These are phyloP conservation scores for Metschnikowia lochheadii DNA, from an alignment of 805 yeast genomes.

Conservation along the genomic window DNA sequence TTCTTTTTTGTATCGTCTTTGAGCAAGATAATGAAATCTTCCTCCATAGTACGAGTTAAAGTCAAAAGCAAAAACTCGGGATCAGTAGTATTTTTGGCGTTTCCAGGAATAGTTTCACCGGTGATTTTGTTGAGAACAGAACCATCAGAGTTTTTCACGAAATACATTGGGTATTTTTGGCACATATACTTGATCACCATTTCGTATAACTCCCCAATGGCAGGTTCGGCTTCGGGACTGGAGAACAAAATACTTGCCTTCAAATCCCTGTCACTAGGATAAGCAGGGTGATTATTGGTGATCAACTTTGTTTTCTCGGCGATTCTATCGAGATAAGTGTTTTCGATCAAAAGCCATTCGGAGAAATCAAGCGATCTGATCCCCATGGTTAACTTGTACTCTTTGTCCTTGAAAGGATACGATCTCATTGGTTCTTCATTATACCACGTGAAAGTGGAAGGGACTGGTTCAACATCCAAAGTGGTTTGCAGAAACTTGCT, in stretches of 20 bases:
- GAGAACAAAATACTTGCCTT: slow-evolving; percentile 28
- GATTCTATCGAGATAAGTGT: slow-evolving; percentile 26
- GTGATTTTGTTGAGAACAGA: slow-evolving; percentile 27
- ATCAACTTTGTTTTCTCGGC: slow-evolving; percentile 27
- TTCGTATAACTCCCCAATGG: slow-evolving; percentile 35
- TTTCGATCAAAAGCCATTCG: slow-evolving; percentile 41
- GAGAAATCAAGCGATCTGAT: slow-evolving; percentile 25
- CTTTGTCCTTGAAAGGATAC: slow-evolving; percentile 57
- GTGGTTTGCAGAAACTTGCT: background rate
- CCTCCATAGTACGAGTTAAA: slow-evolving; percentile 33
- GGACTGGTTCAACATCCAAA: slow-evolving; percentile 10
- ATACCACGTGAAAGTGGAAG: slow-evolving; percentile 14
- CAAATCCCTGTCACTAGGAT: slow-evolving; percentile 25
- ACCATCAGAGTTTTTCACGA: slow-evolving; percentile 16
- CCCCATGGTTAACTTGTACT: slow-evolving; percentile 32
- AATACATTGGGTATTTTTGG: slow-evolving; percentile 38
- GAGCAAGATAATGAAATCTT: slow-evolving; percentile 37
- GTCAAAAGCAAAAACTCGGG: slow-evolving; percentile 19
- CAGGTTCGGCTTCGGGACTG: slow-evolving; percentile 31
- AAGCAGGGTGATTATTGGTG: slow-evolving; percentile 31
- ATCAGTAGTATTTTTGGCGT: slow-evolving; percentile 6
- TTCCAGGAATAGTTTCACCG: slow-evolving; percentile 20
- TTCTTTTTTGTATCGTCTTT: slow-evolving; percentile 29
- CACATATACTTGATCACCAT: slow-evolving; percentile 30
- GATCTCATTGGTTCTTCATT: slow-evolving; percentile 14